Evolutionary conservation across 768 basidiomycete species (phyloP), one percentile per base, ranked within the genome.

Genomic region (Leccinum ochraceum): DNA sequence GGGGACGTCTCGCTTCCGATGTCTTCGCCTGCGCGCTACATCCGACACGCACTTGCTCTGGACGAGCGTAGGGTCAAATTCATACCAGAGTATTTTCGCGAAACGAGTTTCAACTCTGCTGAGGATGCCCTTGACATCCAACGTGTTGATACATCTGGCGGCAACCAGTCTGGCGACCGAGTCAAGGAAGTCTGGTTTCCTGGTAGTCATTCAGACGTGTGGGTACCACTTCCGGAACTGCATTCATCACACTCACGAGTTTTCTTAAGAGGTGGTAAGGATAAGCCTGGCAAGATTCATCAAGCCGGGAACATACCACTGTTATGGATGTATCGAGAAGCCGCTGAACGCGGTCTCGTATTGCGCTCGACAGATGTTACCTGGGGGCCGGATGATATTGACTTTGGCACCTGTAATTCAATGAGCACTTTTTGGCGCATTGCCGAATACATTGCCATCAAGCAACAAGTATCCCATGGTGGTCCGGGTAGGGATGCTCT

Each of bases 1-100:
- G 59, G 80, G 3, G 77, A 76, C 42, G 73, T 80, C 4, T 65
- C 63, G 4, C 74, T 86, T 2, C 85, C 85, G 0, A 86, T 86
- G 68, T 80, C 81, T 0, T 78, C 76, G 5, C 81, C 80, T 10
- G 83, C 85, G 10, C 10, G 28, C 6, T 8, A 30, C 6, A 51
- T 32, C n/a, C 50, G 50, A 16, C 50, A 51, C 2, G 50, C 50
- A 8, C 50, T 51, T 51, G 50, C 50, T 30, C 28, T 51, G 17
- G 50, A 51, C 1, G 50, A 51, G 28, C 50, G 50, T 13, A 51
- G 50, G 50, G 50, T 51, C 10, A 51, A 51, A 30, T 51, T 51
- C 50, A 51, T 51, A 6, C 50, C 50, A n/a, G 50, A 51, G 17
- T 30, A 51, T 51, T 51, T 51, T 44, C 65, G 63, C 8, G 67